These are phyloP conservation scores for Amanita exitialis DNA, from an alignment of 768 basidiomycete genomes.

Conservation along the genomic window DNA sequence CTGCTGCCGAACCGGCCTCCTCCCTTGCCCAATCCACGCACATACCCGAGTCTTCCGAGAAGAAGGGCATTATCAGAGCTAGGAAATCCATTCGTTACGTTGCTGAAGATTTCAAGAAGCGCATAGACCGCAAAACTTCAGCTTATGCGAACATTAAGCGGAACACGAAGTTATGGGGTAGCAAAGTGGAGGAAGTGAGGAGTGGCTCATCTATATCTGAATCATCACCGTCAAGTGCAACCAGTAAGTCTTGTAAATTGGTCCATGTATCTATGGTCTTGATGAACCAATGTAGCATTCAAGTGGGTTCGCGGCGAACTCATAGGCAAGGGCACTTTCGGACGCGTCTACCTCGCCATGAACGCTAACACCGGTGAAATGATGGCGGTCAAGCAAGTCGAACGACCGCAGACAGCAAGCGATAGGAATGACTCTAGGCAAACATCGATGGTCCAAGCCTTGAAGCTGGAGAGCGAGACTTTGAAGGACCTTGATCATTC, in stretches of 20 bases:
- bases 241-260: slow-evolving; percentile 42
- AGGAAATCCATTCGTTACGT: slow-evolving; percentile 93
- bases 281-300: slow-evolving; percentile 57
- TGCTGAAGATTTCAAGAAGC: slow-evolving; percentile 78
- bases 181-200: slow-evolving; percentile 85
- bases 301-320: slow-evolving; percentile 98
- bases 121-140: slow-evolving; percentile 50
- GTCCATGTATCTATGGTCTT: not conserved
- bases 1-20: slow-evolving; percentile 40
- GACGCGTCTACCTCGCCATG: slow-evolving; percentile 90
- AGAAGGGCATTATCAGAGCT: slow-evolving; percentile 40
- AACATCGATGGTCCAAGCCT: slow-evolving; percentile 75
- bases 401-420: slow-evolving; percentile 83
- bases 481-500: slow-evolving; percentile 95
- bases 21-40: slow-evolving; percentile 28
- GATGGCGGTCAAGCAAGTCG: slow-evolving; percentile 99
- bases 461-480: slow-evolving; percentile 94
- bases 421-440: slow-evolving; percentile 88
- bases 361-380: slow-evolving; percentile 97
- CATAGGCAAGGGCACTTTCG: slow-evolving; percentile 95
- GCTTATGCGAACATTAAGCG: slow-evolving; percentile 54
- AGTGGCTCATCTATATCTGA: slow-evolving; percentile 27
- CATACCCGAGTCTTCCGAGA: slow-evolving; percentile 16
- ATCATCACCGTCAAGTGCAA: slow-evolving; percentile 51
- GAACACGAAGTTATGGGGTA: slow-evolving; percentile 95